phyloP scores from a whole-genome alignment of 306 rosid genomes.

The Trifolium subterraneum region DNA sequence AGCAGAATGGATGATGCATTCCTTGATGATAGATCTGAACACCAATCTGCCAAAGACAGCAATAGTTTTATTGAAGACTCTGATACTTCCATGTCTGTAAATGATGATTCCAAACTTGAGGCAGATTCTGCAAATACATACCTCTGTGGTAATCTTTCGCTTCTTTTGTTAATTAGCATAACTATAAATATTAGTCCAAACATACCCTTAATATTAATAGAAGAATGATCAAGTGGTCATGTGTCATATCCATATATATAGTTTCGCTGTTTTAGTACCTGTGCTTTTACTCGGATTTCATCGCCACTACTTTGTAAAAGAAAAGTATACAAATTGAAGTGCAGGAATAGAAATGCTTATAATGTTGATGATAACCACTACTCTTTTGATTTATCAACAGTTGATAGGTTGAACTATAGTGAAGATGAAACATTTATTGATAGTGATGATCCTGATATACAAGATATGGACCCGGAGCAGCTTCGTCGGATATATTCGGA shows the following conservation, averaged over 20 bases:
- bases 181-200: too few relatives aligned
- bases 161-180: too few relatives aligned
- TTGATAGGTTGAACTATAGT: conserved; percentile 39
- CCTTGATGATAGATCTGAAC: conserved; percentile 42
- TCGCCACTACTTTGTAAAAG: too few relatives aligned
- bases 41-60: conserved; percentile 64
- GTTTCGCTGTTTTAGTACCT: too few relatives aligned
- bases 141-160: conserved; percentile 43
- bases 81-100: conserved; percentile 57
- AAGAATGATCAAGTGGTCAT: too few relatives aligned
- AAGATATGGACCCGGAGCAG: conserved; percentile 52
- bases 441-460: conserved; percentile 26
- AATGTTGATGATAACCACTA: too few relatives aligned
- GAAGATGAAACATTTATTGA: conserved; percentile 39
- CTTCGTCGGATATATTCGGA: conserved; percentile 48
- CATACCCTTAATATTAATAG: too few relatives aligned
- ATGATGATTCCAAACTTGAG: conserved; percentile 51
- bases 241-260: too few relatives aligned
- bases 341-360: too few relatives aligned
- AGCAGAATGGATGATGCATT: conserved; percentile 7
- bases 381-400: conserved; percentile 25
- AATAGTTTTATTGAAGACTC: conserved; percentile 55
- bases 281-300: too few relatives aligned
- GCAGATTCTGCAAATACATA: conserved; percentile 41
- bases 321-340: too few relatives aligned